Evolutionary conservation across 495 filamentous ascomycete species (phyloP).

Genomic region (Hyaloscypha variabilis): DNA sequence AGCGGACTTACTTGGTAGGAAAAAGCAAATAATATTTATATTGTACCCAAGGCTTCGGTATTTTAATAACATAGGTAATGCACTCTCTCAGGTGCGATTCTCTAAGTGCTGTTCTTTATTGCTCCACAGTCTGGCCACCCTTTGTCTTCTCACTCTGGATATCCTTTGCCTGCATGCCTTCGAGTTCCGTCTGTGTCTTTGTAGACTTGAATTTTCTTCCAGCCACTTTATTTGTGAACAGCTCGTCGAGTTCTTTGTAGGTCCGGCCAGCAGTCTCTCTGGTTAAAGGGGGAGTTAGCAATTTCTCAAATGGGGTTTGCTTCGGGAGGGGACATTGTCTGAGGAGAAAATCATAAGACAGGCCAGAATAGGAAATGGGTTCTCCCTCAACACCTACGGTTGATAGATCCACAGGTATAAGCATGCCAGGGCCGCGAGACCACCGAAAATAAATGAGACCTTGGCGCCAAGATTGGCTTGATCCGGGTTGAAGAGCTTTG

Average conservation of each 20-base stretch:
- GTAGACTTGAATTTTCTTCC: constrained; percentile 61
- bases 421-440: constrained; percentile 14
- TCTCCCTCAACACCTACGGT: too few relatives aligned
- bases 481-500: constrained; percentile 36
- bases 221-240: constrained; percentile 64
- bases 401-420: constrained; percentile 74
- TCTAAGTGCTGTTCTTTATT: background rate
- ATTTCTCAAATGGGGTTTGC: too few relatives aligned
- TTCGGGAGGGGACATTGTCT: too few relatives aligned
- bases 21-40: too few relatives aligned
- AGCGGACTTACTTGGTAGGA: background rate
- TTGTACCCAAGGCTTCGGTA: too few relatives aligned
- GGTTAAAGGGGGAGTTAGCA: too few relatives aligned
- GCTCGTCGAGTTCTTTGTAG: constrained; percentile 71
- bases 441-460: constrained; percentile 32
- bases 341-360: too few relatives aligned
- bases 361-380: too few relatives aligned
- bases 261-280: constrained; percentile 70
- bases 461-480: constrained; percentile 35
- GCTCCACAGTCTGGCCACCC: background rate
- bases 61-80: too few relatives aligned
- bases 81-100: background rate
- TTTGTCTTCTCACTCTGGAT: background rate
- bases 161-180: constrained; percentile 8
- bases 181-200: constrained; percentile 2